These are phyloP conservation scores for Diaporthe aspalathi DNA, from an alignment of 2,329 filamentous ascomycete genomes.

Conservation along the genomic window DNA sequence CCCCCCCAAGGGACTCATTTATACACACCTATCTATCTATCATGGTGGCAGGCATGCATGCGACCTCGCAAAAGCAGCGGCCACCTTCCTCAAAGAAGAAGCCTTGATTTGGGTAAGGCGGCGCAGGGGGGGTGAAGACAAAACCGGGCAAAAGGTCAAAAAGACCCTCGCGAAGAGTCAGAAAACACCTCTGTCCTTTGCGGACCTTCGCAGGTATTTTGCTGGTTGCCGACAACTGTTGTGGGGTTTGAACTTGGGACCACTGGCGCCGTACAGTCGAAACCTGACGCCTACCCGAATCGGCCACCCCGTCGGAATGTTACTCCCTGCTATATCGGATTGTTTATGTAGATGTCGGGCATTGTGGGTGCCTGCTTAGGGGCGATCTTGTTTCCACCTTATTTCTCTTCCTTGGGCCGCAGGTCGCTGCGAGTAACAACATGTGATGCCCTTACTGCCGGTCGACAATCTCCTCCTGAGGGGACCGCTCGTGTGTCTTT, in stretches of 20 bases:
- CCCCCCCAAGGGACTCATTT: no score
- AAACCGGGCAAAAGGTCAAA: not conserved
- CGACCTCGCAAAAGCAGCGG: no score
- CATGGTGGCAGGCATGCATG: no score
- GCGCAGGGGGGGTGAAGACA: no score
- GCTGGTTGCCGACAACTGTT: slow-evolving; percentile 43
- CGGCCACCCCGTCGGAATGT: not conserved
- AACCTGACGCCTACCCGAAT: slow-evolving; percentile 8
- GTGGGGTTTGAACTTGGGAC: not conserved
- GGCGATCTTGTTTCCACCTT: not conserved
- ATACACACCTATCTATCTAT: no score
- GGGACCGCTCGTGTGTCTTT: not conserved
- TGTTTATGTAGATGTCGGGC: not conserved
- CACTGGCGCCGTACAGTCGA: not conserved
- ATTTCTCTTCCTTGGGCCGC: not conserved
- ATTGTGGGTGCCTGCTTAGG: not conserved
- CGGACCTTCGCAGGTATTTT: slow-evolving; percentile 38
- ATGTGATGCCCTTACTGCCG: not conserved
- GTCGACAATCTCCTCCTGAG: not conserved
- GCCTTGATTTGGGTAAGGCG: no score
- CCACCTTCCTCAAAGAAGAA: no score
- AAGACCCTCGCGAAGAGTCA: slow-evolving; percentile 24
- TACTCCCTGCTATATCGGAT: not conserved
- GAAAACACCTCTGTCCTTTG: slow-evolving; percentile 26
- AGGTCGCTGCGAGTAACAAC: not conserved